These are phyloP conservation scores for Claviceps purpurea DNA, from an alignment of 2,329 filamentous ascomycete genomes.

Conservation along the genomic window DNA sequence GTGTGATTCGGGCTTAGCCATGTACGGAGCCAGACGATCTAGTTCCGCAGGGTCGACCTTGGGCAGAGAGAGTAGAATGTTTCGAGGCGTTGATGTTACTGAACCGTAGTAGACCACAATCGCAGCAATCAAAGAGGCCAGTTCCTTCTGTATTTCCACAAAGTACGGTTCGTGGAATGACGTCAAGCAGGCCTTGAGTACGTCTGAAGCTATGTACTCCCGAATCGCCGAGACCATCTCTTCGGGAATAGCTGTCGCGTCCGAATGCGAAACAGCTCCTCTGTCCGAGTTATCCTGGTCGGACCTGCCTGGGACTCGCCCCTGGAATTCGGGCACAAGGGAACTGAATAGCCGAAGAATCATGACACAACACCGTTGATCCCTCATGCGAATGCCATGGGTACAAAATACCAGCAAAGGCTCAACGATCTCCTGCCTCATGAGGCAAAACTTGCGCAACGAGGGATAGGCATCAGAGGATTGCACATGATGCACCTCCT, in stretches of 20 bases:
- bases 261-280: conserved; percentile 13
- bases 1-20: conserved; percentile 43
- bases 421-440: conserved; percentile 65
- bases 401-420: conserved; percentile 85
- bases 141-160: conserved; percentile 86
- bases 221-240: conserved; percentile 55
- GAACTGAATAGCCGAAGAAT: conserved; percentile 78
- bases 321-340: conserved; percentile 64
- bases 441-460: conserved; percentile 72
- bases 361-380: conserved; percentile 75
- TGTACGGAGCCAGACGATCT: conserved; percentile 45
- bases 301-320: conserved; percentile 10
- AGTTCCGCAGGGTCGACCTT: conserved; percentile 59
- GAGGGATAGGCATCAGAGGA: conserved; percentile 32
- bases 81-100: conserved; percentile 54
- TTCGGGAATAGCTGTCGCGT: conserved; percentile 33
- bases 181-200: conserved; percentile 78
- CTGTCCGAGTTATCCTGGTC: conserved; percentile 14
- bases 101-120: conserved; percentile 68
- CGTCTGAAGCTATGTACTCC: conserved; percentile 79
- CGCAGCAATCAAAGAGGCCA: conserved; percentile 74
- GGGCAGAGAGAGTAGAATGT: conserved; percentile 68
- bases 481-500: neutral
- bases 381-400: conserved; percentile 78
- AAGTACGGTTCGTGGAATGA: conserved; percentile 94